Conservation (phyloP, 306 rosid genomes). For the Medicago truncatula region DNA sequence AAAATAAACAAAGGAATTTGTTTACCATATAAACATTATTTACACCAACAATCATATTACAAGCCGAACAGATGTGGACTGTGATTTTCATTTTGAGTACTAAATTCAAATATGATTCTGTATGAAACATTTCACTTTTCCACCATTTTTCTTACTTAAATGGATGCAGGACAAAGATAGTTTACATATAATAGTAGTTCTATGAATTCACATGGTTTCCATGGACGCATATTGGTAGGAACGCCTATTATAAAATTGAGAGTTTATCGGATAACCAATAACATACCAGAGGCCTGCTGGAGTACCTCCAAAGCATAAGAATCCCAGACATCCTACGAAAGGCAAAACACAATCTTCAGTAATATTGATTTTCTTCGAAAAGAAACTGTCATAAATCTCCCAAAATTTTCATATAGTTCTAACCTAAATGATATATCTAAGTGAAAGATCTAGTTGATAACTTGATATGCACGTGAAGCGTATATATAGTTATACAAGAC, state of each 20-base stretch:
- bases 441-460: slow-evolving; percentile 21
- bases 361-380: neutral
- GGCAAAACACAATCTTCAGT: slow-evolving; percentile 31
- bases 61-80: slow-evolving; percentile 10
- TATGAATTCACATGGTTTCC: slow-evolving; percentile 4
- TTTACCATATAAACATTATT: slow-evolving; percentile 23
- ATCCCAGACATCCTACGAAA: slow-evolving; percentile 86
- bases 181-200: slow-evolving; percentile 6
- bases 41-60: slow-evolving; percentile 23
- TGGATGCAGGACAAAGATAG: slow-evolving; percentile 30
- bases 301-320: slow-evolving; percentile 81
- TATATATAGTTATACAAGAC: neutral
- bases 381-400: neutral
- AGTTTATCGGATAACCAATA: slow-evolving; percentile 33
- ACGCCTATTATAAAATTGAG: neutral
- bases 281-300: slow-evolving; percentile 84
- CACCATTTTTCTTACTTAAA: slow-evolving; percentile 29
- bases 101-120: neutral
- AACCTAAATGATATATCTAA: slow-evolving; percentile 17
- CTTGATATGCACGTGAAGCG: neutral
- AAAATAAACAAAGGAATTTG: slow-evolving; percentile 37
- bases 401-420: neutral
- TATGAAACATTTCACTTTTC: slow-evolving; percentile 28
- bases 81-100: neutral
- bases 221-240: slow-evolving; percentile 8